These are phyloP conservation scores for Dictyostelium purpureum DNA, from an alignment of 78 protist species.

Conservation along the genomic window DNA sequence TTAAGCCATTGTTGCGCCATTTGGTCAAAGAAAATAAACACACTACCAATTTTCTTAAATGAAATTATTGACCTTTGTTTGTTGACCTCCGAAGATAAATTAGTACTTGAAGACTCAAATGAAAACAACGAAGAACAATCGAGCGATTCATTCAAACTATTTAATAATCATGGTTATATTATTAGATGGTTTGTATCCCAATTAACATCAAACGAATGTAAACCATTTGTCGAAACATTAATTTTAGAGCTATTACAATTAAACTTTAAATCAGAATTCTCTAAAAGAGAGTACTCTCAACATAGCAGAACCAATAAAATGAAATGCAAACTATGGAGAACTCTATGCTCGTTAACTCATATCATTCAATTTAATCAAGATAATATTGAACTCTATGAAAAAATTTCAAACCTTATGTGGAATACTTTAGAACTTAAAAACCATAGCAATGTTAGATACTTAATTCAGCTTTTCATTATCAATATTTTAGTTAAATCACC, in stretches of 20 bases:
- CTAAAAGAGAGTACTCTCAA: constrained; percentile 63
- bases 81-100: constrained; percentile 30
- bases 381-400: background rate
- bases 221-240: constrained; percentile 27
- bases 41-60: background rate
- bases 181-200: constrained; percentile 56
- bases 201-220: background rate
- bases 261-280: constrained; percentile 19
- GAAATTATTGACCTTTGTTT: constrained; percentile 64
- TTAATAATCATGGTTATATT: constrained; percentile 70
- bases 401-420: constrained; percentile 44
- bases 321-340: constrained; percentile 65
- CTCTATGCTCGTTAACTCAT: constrained; percentile 51
- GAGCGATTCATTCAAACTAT: background rate
- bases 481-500: constrained; percentile 40
- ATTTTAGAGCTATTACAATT: constrained; percentile 30
- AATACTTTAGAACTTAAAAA: constrained; percentile 41
- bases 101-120: background rate
- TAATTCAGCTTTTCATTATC: constrained; percentile 61
- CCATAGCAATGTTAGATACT: constrained; percentile 65
- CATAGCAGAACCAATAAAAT: constrained; percentile 45
- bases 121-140: background rate
- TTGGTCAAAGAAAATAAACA: constrained; percentile 46
- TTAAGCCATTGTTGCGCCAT: constrained; percentile 60
- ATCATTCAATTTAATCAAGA: background rate